Base-by-base conservation (phyloP, 805 yeast genomes). In the Monosporozyma unispora region DNA sequence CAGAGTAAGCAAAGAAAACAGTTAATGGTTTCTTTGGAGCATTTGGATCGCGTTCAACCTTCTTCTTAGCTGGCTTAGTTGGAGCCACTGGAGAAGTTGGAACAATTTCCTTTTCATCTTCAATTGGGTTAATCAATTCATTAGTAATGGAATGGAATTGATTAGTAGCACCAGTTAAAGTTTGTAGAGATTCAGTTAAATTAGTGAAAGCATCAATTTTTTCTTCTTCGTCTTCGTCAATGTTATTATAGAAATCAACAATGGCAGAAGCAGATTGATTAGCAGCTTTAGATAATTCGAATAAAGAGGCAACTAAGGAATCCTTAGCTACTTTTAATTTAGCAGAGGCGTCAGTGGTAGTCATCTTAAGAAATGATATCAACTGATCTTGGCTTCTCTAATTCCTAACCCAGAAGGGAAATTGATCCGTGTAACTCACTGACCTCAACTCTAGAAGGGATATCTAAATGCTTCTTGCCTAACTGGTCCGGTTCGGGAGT, bases 1-100 rank as follows among this genome's bases (percentile, higher is more conserved):
- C 82, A 48, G 87, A 81, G 68, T 81, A 91, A 40, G 81, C 77
- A 67, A 91, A 86, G 71, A 81, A 90, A 43, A 87, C 84, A 21
- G 96, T 89, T 61, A 87, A 73, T 14, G 99, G 98, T 62, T 89
- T 89, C 75, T 87, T 88, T 52, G 99, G 99, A 43, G 96, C 96
- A 61, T 86, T 83, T 47, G 97, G 97, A 68, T 91, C 98, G 58
- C 77, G 79, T 69, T 79, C 82, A 50, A 66, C 68, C 56, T 71
- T 73, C 65, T 73, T 74, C 69, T 70, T 73, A 53, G 66, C 56
- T 4, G 61, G 55, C n/a, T 59, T 55, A 48, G 59, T 59, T 10
- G 49, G 57, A 11, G 62, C 54, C n/a, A 57, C 46, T 16, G 45
- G 31, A 42, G 44, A 27, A 11, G 37, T 21, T 27, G 31, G 31